A percentile compares a stretch with the other conserved stretches of the same genome.
These are phyloP conservation scores for Brettanomyces anomalus DNA, from an alignment of 805 yeast genomes.

Conservation along the genomic window DNA sequence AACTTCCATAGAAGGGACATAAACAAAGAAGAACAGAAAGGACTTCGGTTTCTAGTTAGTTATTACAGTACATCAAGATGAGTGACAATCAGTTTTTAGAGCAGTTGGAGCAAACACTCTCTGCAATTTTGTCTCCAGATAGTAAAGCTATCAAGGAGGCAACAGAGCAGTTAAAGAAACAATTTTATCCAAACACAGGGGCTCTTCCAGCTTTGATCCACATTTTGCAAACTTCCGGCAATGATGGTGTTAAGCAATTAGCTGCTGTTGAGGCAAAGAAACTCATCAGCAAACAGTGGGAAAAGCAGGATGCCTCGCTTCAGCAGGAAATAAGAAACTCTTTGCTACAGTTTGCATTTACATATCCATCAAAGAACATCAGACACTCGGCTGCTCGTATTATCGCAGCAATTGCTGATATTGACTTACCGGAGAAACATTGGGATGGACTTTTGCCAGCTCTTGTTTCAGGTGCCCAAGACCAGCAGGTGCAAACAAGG, in stretches of 20 bases:
- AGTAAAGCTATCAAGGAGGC: constrained; percentile 77
- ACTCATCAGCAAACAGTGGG: constrained; percentile 68
- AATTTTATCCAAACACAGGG: constrained; percentile 60
- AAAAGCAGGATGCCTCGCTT: constrained; percentile 33
- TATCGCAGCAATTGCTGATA: constrained; percentile 74
- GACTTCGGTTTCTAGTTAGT: too few relatives aligned
- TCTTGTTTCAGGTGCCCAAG: constrained; percentile 59
- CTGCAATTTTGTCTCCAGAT: constrained; percentile 74
- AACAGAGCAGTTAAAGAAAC: constrained; percentile 60
- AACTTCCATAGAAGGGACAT: too few relatives aligned
- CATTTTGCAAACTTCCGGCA: constrained; percentile 60
- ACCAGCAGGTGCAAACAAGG: constrained; percentile 40
- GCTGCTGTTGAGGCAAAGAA: constrained; percentile 98
- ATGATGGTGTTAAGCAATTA: constrained; percentile 71
- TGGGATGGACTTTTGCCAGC: constrained; percentile 77
- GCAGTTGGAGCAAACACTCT: constrained; percentile 70
- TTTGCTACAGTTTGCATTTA: constrained; percentile 59
- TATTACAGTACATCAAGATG: background rate
- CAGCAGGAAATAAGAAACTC: constrained; percentile 59
- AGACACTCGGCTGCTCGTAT: constrained; percentile 89
- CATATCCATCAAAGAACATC: constrained; percentile 51
- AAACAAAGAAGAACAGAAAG: too few relatives aligned
- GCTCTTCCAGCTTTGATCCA: constrained; percentile 79
- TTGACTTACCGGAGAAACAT: constrained; percentile 52
- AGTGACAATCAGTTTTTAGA: constrained; percentile 55